Base-by-base conservation (phyloP, 805 yeast genomes). In the Tetrapisispora pingtungensis region DNA sequence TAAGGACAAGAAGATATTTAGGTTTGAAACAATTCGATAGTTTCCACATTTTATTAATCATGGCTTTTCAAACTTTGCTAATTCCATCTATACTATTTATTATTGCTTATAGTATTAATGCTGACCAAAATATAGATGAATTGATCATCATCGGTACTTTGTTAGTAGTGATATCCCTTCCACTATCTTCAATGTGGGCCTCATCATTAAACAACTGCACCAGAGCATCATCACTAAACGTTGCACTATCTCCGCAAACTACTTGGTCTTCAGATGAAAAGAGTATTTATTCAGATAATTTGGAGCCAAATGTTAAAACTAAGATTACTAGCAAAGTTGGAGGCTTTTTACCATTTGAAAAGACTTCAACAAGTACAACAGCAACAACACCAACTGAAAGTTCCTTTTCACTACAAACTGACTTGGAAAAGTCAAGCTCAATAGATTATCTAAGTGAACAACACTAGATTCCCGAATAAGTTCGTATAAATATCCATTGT, bases 171-270 rank as follows among this genome's bases (percentile, higher is more conserved):
- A 57, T 85, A 24, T 83, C 89, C 3, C 67, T 88, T 43, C 96
- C 96, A 1, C 62, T 89, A 40, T 78, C 95, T 0, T 77, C 95
- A 0, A 74, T 88, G 74, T 88, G 97, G 97, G 95, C 96, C 0
- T 68, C 81, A 4, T 69, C 87, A 2, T 71, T 81, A 1, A 79
- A 80, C 53, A 75, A 75, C 45, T 56, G 71, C 1, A 45, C 71
- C 3, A 52, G 52, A 8, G 72, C 80, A 19, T 64, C 66, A 3
- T 69, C 78, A 1, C 36, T 62, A 13, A 49, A 44, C 31, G 49
- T 61, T 7, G 56, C 56, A 7, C 53, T 47, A 28, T 38, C 55
- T 7, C 45, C 54, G 6, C 49, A 40, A 4, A 31, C 48, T n/a
- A 45, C 48, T 13, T 17, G 34, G 26, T 33, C 26, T 3, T 15